Evolutionary conservation across 192 early-diverging fungal genomes (phyloP), one percentile per base, ranked within the genome.

Genomic region (Linderina pennispora): DNA sequence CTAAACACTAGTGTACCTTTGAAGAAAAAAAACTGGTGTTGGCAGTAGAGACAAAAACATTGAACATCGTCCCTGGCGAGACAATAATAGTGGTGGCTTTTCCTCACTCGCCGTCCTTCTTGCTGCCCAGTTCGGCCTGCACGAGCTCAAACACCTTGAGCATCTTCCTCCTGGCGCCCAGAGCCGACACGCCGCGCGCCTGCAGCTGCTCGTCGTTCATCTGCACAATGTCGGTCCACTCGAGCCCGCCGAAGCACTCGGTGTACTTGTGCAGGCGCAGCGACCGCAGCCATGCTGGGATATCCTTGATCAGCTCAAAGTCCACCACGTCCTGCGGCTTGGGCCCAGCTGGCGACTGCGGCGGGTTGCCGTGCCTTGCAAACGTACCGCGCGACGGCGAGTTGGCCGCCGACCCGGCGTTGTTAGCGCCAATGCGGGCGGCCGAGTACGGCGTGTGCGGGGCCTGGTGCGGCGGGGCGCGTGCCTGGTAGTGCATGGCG

Each of bases 251-350:
- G 77, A 98, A 94, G 31, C 91, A 81, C 15, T 78, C 47, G 18
- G 87, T 91, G 74, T 98, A 98, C 73, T 98, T 98, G 77, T 98
- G 95, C 53, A 98, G 74, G 21, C 95, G 86, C 39, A 97, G 77
- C 45, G 80, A 83, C 35, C 92, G 69, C 50, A 98, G 77, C 95
- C 95, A 98, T 35, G 80, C 78, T 8, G 93, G 90, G 59, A 94
- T 89, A 74, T 98, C 95, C 78, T 55, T 42, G 10, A 75, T 50
- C 15, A 69, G 61, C 17, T 42, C 20, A 25, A 62, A 33, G 15
- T 74, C 71, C 5, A 63, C 61, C 3, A 24, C 40, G 11, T 59
- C 50, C 17, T 48, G 57, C 2, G 57, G 37, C 49, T 46, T 51
- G 37, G 26, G 28, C 4, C 40, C 35, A 11, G 54, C 45, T 2